Evolutionary conservation across 495 filamentous ascomycete genomes (phyloP).

Genomic region (Aspergillus nanangensis): DNA sequence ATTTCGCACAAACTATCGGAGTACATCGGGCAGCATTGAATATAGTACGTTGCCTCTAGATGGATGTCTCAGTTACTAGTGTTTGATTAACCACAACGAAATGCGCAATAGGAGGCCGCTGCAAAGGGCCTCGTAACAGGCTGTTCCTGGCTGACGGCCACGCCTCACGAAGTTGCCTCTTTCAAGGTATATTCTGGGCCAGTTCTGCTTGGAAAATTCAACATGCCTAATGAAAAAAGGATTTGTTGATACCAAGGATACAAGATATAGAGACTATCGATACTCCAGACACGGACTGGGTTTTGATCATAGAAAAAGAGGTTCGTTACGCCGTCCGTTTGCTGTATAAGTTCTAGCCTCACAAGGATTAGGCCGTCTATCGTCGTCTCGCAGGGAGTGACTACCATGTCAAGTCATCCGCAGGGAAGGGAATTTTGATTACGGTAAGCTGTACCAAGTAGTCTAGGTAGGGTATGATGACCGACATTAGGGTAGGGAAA

Average conservation of each 20-base stretch:
- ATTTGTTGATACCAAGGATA: constrained; percentile 60
- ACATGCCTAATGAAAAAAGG: constrained; percentile 45
- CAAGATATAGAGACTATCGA: constrained; percentile 50
- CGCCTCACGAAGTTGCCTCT: constrained; percentile 9
- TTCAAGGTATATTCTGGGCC: no score
- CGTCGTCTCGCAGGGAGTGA: constrained; percentile 55
- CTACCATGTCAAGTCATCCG: constrained; percentile 46
- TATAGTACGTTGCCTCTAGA: constrained; percentile 33
- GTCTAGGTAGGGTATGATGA: neutral
- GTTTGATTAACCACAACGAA: neutral
- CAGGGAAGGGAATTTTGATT: constrained; percentile 60
- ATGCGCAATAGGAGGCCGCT: constrained; percentile 40
- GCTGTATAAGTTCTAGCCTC: no score
- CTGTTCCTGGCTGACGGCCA: constrained; percentile 35
- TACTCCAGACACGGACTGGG: constrained; percentile 56
- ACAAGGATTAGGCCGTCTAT: constrained; percentile 68
- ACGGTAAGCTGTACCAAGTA: constrained; percentile 46
- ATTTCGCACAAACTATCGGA: constrained; percentile 68
- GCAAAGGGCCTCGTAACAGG: constrained; percentile 71
- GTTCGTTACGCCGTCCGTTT: constrained; percentile 34
- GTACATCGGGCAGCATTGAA: constrained; percentile 34
- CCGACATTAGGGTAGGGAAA: constrained; percentile 57
- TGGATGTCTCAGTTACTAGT: no score
- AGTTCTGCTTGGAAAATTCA: no score
- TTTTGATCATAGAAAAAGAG: constrained; percentile 92